These are phyloP conservation scores for Brassica nigra DNA, from an alignment of 345 rosid genomes.

Conservation along the genomic window DNA sequence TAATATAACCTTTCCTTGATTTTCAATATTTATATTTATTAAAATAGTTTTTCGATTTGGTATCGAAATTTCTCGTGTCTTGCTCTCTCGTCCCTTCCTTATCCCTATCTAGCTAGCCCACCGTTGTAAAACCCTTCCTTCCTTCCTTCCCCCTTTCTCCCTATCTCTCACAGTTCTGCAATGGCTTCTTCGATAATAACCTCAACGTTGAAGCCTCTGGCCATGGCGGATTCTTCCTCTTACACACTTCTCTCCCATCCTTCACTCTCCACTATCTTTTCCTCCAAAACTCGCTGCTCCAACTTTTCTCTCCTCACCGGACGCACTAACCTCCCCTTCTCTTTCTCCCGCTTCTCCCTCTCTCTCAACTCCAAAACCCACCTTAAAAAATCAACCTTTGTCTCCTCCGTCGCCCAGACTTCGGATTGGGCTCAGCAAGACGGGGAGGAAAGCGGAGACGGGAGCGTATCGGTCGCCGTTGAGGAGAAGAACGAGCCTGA, in stretches of 20 bases:
- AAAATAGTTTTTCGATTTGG: not conserved
- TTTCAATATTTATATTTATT: not conserved
- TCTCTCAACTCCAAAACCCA: constrained; percentile 48
- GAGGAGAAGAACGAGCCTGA: constrained; percentile 48
- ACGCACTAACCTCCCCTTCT: constrained; percentile 46
- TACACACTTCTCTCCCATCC: constrained; percentile 49
- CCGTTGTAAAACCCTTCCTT: constrained; percentile 38
- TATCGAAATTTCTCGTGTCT: not conserved
- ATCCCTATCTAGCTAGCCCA: constrained; percentile 29
- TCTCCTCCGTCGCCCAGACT: constrained; percentile 59
- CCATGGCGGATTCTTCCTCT: constrained; percentile 61
- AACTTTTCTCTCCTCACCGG: constrained; percentile 42
- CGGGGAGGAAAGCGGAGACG: constrained; percentile 43
- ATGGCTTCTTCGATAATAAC: constrained; percentile 52
- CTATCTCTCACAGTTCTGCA: constrained; percentile 22
- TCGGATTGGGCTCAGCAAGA: constrained; percentile 53
- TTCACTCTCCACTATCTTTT: constrained; percentile 39
- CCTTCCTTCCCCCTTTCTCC: not conserved
- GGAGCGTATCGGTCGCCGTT: constrained; percentile 42
- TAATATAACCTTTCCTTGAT: not conserved
- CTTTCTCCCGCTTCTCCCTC: constrained; percentile 35
- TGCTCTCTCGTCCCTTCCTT: constrained; percentile 24
- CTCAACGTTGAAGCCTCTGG: constrained; percentile 52
- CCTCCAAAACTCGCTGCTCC: constrained; percentile 45
- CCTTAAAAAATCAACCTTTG: constrained; percentile 37